Conservation (phyloP, 192 early-diverging fungal genomes). For the Entomortierella lignicola region DNA sequence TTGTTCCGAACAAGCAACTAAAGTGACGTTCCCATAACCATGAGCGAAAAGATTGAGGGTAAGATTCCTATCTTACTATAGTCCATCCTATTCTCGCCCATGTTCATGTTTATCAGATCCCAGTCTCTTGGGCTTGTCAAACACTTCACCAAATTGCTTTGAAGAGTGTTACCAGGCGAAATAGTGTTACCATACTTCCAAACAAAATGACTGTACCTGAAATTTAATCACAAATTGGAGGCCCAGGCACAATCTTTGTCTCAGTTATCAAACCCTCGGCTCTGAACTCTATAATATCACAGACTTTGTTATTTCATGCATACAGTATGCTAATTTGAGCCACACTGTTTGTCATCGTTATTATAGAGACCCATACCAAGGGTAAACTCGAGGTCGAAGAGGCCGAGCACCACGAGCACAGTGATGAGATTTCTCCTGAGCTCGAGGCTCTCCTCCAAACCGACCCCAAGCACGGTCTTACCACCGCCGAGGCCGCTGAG, state of each 20-base stretch:
- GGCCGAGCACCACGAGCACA: slow-evolving; percentile 78
- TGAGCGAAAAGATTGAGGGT: slow-evolving; percentile 52
- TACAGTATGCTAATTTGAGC: no score
- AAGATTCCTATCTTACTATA: not conserved
- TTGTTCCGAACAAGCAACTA: slow-evolving; percentile 11
- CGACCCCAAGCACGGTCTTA: slow-evolving; percentile 81
- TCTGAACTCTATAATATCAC: no score
- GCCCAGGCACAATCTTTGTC: no score
- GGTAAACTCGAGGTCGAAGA: slow-evolving; percentile 70
- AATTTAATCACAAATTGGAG: no score
- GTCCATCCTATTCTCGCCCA: not conserved
- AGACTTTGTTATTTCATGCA: no score
- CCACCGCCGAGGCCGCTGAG: slow-evolving; percentile 77
- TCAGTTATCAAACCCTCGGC: no score
- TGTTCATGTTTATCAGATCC: not conserved
- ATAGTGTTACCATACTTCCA: no score
- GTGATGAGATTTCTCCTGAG: slow-evolving; percentile 85
- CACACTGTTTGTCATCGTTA: not conserved
- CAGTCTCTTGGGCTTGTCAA: no score
- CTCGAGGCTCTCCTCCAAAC: slow-evolving; percentile 86
- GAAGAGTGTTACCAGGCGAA: no score
- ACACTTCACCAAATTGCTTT: no score
- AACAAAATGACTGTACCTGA: no score
- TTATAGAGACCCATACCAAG: slow-evolving; percentile 28
- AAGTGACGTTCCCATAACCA: not conserved